phyloP scores from a whole-genome alignment of 768 basidiomycete species.

The Agrocybe pediades region DNA sequence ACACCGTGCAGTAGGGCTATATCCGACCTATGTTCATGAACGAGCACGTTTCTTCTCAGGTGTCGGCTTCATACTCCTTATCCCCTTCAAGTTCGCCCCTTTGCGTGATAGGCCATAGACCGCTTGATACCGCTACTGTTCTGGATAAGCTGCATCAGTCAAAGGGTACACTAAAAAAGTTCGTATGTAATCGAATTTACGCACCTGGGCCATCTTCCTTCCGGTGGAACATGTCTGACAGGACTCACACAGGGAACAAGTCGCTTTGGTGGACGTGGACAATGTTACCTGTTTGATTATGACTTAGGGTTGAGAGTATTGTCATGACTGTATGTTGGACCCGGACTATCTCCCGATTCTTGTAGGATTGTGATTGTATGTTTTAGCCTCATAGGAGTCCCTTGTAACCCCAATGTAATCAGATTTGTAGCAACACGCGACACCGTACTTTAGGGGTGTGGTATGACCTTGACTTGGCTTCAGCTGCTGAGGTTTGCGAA shows the following conservation, averaged over 20 bases:
- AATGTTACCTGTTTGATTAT: conserved; percentile 56
- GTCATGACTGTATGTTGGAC: background rate
- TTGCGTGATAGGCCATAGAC: conserved; percentile 55
- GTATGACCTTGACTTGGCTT: too few species aligned
- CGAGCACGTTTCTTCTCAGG: conserved; percentile 34
- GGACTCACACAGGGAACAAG: conserved; percentile 40
- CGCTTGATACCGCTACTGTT: conserved; percentile 40
- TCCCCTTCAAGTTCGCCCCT: conserved; percentile 60
- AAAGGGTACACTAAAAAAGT: conserved; percentile 19
- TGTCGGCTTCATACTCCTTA: conserved; percentile 63
- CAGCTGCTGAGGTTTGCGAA: too few species aligned
- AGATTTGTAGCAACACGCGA: too few species aligned
- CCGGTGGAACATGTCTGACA: background rate
- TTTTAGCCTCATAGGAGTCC: background rate
- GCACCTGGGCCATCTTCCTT: background rate
- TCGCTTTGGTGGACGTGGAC: conserved; percentile 51
- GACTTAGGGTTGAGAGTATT: conserved; percentile 34
- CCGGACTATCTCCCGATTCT: background rate
- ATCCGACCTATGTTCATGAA: background rate
- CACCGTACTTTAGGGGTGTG: too few species aligned
- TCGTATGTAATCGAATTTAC: background rate
- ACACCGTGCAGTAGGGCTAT: background rate
- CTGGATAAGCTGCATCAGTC: conserved; percentile 42
- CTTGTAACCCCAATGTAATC: background rate
- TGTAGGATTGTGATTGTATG: background rate